These are phyloP conservation scores for Crinitomyces ghanaensis DNA, from an alignment of 805 yeast genomes.

Conservation along the genomic window DNA sequence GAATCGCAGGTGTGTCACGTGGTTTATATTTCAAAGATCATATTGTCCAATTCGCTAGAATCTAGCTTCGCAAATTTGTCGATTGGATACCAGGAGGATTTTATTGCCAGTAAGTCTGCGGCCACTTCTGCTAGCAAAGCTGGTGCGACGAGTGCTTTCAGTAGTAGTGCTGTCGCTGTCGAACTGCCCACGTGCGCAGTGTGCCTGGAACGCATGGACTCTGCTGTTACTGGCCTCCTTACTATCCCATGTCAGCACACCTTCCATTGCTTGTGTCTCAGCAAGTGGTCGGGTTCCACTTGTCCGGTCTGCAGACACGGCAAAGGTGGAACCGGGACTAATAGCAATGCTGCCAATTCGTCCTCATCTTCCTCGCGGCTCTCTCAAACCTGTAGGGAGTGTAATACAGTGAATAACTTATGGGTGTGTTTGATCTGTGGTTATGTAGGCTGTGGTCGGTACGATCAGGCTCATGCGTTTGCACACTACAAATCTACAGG, in stretches of 20 bases:
- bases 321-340: constrained; percentile 5
- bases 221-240: constrained; percentile 63
- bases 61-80: constrained; percentile 54
- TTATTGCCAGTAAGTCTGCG: constrained; percentile 9
- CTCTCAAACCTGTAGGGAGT: constrained; percentile 25
- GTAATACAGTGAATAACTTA: constrained; percentile 49
- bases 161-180: constrained; percentile 18
- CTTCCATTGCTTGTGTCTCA: constrained; percentile 78
- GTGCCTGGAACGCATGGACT: constrained; percentile 79
- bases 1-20: constrained; percentile 82
- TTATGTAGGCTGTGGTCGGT: constrained; percentile 83
- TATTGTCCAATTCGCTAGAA: constrained; percentile 46
- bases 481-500: constrained; percentile 66
- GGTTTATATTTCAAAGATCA: too few species aligned
- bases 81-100: constrained; percentile 3
- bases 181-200: constrained; percentile 92
- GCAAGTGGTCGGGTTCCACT: constrained; percentile 80
- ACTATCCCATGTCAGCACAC: constrained; percentile 92
- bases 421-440: constrained; percentile 93
- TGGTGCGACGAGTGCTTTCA: constrained; percentile 1
- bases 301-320: constrained; percentile 81
- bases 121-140: constrained; percentile 1
- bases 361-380: constrained; percentile 4
- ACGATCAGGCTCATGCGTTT: constrained; percentile 75
- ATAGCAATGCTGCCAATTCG: not conserved